A percentile compares a stretch with the other conserved stretches of the same genome.
Evolutionary conservation across 1,284 basidiomycete species (phyloP).

Genomic region (Sutorius eximius): DNA sequence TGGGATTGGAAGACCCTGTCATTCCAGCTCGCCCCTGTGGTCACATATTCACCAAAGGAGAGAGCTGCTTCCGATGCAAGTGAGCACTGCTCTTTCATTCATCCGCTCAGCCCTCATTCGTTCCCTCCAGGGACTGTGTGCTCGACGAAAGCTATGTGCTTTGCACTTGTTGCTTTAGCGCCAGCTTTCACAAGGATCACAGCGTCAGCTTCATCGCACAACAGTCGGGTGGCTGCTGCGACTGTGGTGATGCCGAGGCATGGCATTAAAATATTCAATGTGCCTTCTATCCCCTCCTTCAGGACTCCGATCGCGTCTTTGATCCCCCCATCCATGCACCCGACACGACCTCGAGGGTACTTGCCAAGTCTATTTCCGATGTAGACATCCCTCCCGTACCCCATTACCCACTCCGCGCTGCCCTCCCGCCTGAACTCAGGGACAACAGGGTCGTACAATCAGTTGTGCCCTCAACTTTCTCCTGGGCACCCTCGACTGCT

Average conservation of each 20-base stretch:
- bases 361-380: conserved; percentile 37
- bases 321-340: conserved; percentile 15
- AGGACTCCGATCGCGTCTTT: conserved; percentile 3
- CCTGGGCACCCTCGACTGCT: conserved; percentile 82
- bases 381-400: conserved; percentile 57
- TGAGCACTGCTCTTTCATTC: conserved; percentile 42
- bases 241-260: conserved; percentile 88
- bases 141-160: conserved; percentile 87
- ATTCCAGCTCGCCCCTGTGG: conserved; percentile 70
- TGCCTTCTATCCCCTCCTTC: conserved; percentile 59
- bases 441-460: conserved; percentile 69
- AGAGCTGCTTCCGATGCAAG: conserved; percentile 91
- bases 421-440: conserved; percentile 63
- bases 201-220: conserved; percentile 89
- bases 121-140: conserved; percentile 73
- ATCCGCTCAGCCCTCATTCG: not conserved
- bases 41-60: conserved; percentile 80
- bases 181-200: conserved; percentile 80
- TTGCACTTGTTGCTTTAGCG: conserved; percentile 85
- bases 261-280: conserved; percentile 74
- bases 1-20: conserved; percentile 55
- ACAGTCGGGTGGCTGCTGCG: conserved; percentile 88
- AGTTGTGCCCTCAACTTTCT: conserved; percentile 82
- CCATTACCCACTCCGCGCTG: conserved; percentile 55
- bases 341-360: conserved; percentile 38